Conservation (phyloP, 306 rosid species). For the Rubus idaeus region DNA sequence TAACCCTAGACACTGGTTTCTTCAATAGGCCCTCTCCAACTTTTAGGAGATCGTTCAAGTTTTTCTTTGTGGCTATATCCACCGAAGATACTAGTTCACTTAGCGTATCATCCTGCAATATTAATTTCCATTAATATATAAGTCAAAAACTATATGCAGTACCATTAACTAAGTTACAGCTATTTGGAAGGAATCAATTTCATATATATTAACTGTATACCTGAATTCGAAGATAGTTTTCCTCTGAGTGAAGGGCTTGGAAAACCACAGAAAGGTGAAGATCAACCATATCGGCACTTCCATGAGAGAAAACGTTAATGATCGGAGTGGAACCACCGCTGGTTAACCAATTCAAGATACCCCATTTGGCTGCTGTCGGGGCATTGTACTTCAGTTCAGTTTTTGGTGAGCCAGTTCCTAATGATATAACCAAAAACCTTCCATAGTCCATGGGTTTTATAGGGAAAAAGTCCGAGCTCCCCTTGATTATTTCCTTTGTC, state of each 20-base stretch:
- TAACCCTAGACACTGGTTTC: constrained; percentile 55
- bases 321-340: constrained; percentile 45
- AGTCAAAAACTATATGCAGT: neutral
- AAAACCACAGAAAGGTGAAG: constrained; percentile 42
- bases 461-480: constrained; percentile 27
- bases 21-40: constrained; percentile 49
- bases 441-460: constrained; percentile 36
- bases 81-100: constrained; percentile 39
- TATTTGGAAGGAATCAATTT: neutral
- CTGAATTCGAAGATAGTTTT: constrained; percentile 43
- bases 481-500: constrained; percentile 32
- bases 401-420: constrained; percentile 62
- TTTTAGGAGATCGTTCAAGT: constrained; percentile 45
- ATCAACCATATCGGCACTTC: constrained; percentile 56
- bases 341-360: constrained; percentile 50
- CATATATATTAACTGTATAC: neutral
- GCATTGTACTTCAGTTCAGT: constrained; percentile 42
- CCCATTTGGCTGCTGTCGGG: constrained; percentile 50
- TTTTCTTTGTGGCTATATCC: constrained; percentile 52
- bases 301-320: constrained; percentile 40
- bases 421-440: constrained; percentile 47
- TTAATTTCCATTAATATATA: neutral
- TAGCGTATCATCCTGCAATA: constrained; percentile 54
- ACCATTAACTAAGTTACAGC: neutral
- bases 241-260: constrained; percentile 43